phyloP scores from a whole-genome alignment of 495 filamentous ascomycete species.

The Penicillium angulare region DNA sequence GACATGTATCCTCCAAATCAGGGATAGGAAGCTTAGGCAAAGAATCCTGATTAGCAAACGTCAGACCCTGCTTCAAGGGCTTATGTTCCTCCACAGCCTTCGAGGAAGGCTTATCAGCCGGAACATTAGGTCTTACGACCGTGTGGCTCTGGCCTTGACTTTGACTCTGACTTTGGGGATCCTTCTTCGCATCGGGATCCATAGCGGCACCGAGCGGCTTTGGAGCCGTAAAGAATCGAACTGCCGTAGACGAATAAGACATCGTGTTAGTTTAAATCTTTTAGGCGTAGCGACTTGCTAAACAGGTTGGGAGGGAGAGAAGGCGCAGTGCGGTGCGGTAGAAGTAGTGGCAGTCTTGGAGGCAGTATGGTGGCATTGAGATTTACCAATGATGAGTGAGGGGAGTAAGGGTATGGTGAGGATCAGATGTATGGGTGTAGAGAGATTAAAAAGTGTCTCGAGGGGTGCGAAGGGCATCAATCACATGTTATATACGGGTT shows the following conservation, averaged over 20 bases:
- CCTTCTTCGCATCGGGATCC: conserved; percentile 21
- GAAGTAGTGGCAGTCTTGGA: conserved; percentile 91
- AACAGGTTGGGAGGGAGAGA: conserved; percentile 71
- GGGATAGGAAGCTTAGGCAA: conserved; percentile 93
- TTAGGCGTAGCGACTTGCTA: conserved; percentile 73
- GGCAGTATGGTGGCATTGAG: conserved; percentile 75
- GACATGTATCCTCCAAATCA: conserved; percentile 77
- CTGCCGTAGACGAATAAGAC: conserved; percentile 46
- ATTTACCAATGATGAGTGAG: conserved; percentile 30
- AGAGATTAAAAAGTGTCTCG: neutral
- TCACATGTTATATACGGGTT: neutral
- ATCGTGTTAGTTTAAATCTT: conserved; percentile 43
- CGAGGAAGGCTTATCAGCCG: conserved; percentile 9
- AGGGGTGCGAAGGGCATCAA: neutral
- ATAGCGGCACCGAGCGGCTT: conserved; percentile 57
- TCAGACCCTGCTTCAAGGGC: conserved; percentile 52
- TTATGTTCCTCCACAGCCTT: conserved; percentile 13
- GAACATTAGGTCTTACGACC: conserved; percentile 24
- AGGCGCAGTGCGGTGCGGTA: conserved; percentile 83
- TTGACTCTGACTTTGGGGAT: conserved; percentile 51
- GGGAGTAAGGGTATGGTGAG: neutral
- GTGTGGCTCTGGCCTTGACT: conserved; percentile 19
- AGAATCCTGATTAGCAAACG: conserved; percentile 84
- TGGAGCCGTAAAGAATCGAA: conserved; percentile 59
- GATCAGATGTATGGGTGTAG: neutral